Percentiles rank a stretch among this genome's conserved stretches.
Evolutionary conservation across 805 yeast genomes (phyloP).

Genomic region (Kuraishia borneana): DNA sequence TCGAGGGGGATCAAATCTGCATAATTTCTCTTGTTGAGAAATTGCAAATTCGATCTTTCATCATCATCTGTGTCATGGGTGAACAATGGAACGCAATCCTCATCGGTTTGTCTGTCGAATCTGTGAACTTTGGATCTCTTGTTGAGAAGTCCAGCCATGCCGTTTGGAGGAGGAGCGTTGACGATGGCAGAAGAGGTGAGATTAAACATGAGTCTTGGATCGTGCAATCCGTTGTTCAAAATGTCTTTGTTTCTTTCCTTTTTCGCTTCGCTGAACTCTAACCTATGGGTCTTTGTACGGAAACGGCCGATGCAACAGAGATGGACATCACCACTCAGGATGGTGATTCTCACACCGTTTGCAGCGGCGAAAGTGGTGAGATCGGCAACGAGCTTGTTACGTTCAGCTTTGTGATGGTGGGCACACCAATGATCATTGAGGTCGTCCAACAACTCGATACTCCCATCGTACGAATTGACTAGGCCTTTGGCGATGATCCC

Average conservation of each 20-base stretch:
- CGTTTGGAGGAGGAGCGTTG: conserved; percentile 87
- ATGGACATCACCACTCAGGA: conserved; percentile 91
- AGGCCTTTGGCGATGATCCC: conserved; percentile 61
- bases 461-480: conserved; percentile 87
- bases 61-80: conserved; percentile 43
- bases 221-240: conserved; percentile 44
- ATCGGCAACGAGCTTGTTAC: conserved; percentile 55
- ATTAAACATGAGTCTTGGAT: conserved; percentile 70
- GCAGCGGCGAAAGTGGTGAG: conserved; percentile 57
- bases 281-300: conserved; percentile 39
- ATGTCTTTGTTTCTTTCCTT: conserved; percentile 27
- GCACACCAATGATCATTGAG: conserved; percentile 97
- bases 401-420: conserved; percentile 71
- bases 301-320: conserved; percentile 76
- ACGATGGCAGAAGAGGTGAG: conserved; percentile 84
- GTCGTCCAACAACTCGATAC: conserved; percentile 85
- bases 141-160: conserved; percentile 66
- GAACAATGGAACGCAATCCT: conserved; percentile 74
- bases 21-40: conserved; percentile 62
- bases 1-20: conserved; percentile 49
- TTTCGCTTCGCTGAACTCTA: conserved; percentile 19
- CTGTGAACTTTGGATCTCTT: conserved; percentile 60
- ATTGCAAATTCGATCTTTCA: conserved; percentile 30
- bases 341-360: conserved; percentile 64
- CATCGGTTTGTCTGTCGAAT: conserved; percentile 55